These are phyloP conservation scores for Curvularia sp. DNA, from an alignment of 2,329 filamentous ascomycete species.

Conservation along the genomic window DNA sequence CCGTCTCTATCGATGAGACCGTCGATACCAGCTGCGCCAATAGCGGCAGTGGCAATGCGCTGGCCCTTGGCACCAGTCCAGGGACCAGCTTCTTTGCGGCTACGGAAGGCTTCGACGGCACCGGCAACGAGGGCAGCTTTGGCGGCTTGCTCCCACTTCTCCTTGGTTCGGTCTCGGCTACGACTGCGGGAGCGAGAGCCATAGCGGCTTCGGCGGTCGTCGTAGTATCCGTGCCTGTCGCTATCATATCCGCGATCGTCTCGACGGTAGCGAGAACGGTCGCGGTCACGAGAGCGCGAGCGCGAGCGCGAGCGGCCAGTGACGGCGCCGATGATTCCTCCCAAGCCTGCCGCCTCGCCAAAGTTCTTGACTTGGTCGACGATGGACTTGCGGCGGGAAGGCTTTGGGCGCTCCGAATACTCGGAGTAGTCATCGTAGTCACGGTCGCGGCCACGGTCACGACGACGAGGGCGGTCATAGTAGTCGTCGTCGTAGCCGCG, in stretches of 20 bases:
- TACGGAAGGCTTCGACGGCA: constrained; percentile 89
- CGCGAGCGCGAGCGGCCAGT: constrained; percentile 64
- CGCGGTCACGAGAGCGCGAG: constrained; percentile 45
- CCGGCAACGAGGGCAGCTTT: constrained; percentile 90
- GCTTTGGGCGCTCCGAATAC: constrained; percentile 51
- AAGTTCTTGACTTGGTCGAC: constrained; percentile 65
- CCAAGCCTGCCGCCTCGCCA: constrained; percentile 65
- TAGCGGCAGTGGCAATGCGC: constrained; percentile 85
- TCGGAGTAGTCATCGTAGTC: constrained; percentile 59
- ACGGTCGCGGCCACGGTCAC: constrained; percentile 54
- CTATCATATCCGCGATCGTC: constrained; percentile 61
- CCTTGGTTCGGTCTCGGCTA: constrained; percentile 56
- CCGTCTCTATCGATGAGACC: constrained; percentile 72
- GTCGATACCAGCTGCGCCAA: constrained; percentile 86
- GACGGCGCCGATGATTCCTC: constrained; percentile 60
- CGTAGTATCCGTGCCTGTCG: constrained; percentile 42
- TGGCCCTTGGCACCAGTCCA: constrained; percentile 94
- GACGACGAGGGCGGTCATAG: constrained; percentile 47
- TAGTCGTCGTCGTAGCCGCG: constrained; percentile 64
- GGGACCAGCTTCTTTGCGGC: constrained; percentile 84
- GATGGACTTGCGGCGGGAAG: constrained; percentile 62
- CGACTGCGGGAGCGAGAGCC: constrained; percentile 62
- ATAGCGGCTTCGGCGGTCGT: constrained; percentile 54
- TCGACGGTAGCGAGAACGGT: constrained; percentile 26
- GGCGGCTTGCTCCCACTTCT: constrained; percentile 74